A percentile compares a stretch with the other conserved stretches of the same genome.
phyloP scores from a whole-genome alignment of 2,329 filamentous ascomycete genomes.

The Dendryphion nanum region DNA sequence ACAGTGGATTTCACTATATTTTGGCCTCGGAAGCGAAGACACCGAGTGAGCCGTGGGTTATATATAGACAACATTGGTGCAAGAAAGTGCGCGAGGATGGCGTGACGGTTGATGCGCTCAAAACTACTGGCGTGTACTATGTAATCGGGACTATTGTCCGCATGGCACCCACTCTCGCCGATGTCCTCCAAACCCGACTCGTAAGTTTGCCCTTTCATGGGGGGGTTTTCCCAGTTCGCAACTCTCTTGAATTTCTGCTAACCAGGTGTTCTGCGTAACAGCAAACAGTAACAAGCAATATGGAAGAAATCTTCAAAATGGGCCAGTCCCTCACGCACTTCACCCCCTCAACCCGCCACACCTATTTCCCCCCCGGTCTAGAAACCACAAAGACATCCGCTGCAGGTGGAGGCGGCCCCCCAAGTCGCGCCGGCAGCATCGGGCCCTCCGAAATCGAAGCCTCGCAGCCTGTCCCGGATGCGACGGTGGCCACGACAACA shows the following conservation, averaged over 20 bases:
- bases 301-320: slow-evolving; percentile 55
- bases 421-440: slow-evolving; percentile 31
- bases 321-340: slow-evolving; percentile 56
- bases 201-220: slow-evolving; percentile 44
- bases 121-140: slow-evolving; percentile 58
- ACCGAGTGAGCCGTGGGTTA: slow-evolving; percentile 57
- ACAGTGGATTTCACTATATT: slow-evolving; percentile 57
- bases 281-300: slow-evolving; percentile 55
- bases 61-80: slow-evolving; percentile 53
- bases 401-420: slow-evolving; percentile 21
- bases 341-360: slow-evolving; percentile 59
- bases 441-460: slow-evolving; percentile 21
- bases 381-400: slow-evolving; percentile 36
- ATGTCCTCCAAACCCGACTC: slow-evolving; percentile 56
- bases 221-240: too few relatives aligned
- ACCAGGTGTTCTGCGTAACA: slow-evolving; percentile 24
- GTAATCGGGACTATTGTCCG: slow-evolving; percentile 60
- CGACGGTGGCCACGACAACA: slow-evolving; percentile 9
- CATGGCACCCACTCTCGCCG: slow-evolving; percentile 61
- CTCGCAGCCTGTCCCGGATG: slow-evolving; percentile 16
- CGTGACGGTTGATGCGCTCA: slow-evolving; percentile 49
- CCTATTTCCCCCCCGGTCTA: slow-evolving; percentile 53
- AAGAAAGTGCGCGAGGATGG: slow-evolving; percentile 36
- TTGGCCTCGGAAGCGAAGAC: slow-evolving; percentile 57
- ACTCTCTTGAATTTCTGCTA: too few relatives aligned